Base-by-base conservation (phyloP, 768 basidiomycete genomes). In the Suillus cothurnatus region DNA sequence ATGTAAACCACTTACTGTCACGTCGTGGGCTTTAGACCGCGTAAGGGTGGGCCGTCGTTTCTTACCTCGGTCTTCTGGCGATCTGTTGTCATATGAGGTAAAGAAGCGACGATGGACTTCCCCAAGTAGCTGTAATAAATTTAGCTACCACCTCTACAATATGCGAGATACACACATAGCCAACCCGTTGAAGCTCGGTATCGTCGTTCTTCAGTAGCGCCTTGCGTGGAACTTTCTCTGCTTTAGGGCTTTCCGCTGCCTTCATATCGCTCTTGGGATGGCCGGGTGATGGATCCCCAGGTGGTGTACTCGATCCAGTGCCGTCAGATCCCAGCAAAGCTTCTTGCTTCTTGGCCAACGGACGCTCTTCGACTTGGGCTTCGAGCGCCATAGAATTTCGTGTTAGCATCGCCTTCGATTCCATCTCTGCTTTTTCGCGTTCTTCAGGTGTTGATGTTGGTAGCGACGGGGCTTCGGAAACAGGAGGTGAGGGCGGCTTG, bases 121-220 rank as follows among this genome's bases (percentile, higher is more conserved):
- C 45, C 86, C 83, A 52, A 98, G 79, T n/a, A 99, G 82, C 95
- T 97, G 71, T 6, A 36, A 49, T 31, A 60, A 38, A 38, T 56
- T 64, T 31, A 67, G 45, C 21, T 8, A 55, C 62, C 5, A 49
- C 9, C 23, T 38, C 47, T 39, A 32, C 17, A n/a, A 45, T 19
- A 49, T 47, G 53, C 21, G 43, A 53, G 23, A 45, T 41, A 68
- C 85, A 62, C 70, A 95, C 95, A 78, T 83, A 85, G 65, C 85
- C 83, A n/a, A 99, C 81, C 50, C 97, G 82, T 12, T 81, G 79
- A 52, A 99, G 81, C 79, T 99, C 97, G 31, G 75, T 72, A 73
- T 99, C 97, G 67, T 96, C 88, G 65, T 95, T 93, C 78, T 91
- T 95, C 59, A 99, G 77, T 38, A 98, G 75, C 0, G 94, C 92